Evolutionary conservation across 768 basidiomycete genomes (phyloP).

Genomic region (Sporobolomyces roseus): DNA sequence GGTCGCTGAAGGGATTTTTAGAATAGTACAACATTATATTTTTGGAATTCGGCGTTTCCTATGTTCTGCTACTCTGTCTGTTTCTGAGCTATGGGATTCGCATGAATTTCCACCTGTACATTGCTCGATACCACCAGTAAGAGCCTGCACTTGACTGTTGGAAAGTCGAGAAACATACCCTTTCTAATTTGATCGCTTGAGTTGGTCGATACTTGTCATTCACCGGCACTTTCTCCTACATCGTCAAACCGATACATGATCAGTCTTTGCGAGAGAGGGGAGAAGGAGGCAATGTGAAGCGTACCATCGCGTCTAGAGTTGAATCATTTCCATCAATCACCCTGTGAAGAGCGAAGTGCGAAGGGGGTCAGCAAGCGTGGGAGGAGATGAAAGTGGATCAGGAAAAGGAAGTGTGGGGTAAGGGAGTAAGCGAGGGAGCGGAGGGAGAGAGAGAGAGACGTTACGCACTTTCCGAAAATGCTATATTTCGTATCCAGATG

Average conservation of each 20-base stretch:
- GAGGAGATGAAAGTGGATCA: too few relatives aligned
- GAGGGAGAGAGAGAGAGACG: background rate
- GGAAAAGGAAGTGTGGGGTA: too few relatives aligned
- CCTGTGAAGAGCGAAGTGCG: slow-evolving; percentile 38
- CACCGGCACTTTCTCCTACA: slow-evolving; percentile 61
- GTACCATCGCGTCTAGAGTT: slow-evolving; percentile 86
- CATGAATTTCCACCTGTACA: slow-evolving; percentile 64
- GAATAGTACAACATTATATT: too few relatives aligned
- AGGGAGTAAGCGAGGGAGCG: too few relatives aligned
- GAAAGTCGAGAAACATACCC: slow-evolving; percentile 56
- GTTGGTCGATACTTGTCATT: slow-evolving; percentile 84
- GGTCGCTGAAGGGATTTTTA: too few relatives aligned
- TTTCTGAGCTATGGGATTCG: slow-evolving; percentile 84
- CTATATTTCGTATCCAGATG: slow-evolving; percentile 89
- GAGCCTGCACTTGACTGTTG: background rate
- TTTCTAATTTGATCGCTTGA: slow-evolving; percentile 73
- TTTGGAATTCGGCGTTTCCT: background rate
- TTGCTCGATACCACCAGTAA: background rate
- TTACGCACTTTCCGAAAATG: slow-evolving; percentile 71
- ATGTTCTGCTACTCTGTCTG: slow-evolving; percentile 5
- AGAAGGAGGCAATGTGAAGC: background rate
- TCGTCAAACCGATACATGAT: background rate
- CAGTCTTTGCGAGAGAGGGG: background rate
- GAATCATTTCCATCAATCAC: slow-evolving; percentile 98
- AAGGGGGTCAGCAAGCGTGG: background rate